phyloP scores from a whole-genome alignment of 1,284 basidiomycete species.

The Cryptococcus sp. region DNA sequence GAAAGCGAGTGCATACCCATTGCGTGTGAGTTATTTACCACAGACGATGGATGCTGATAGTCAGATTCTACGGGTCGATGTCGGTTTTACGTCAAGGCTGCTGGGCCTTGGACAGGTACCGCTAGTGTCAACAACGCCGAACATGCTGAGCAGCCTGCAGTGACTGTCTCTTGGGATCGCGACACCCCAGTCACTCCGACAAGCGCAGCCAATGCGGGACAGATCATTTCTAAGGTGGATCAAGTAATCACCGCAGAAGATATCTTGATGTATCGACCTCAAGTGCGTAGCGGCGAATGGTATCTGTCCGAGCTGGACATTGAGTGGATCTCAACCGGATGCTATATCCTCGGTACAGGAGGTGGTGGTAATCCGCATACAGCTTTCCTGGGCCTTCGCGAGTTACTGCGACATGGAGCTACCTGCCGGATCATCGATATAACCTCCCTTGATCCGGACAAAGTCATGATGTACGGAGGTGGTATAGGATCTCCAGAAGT shows the following conservation, averaged over 20 bases:
- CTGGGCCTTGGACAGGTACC: conserved; percentile 42
- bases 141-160: no score
- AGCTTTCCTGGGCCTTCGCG: conserved; percentile 27
- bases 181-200: conserved; percentile 4
- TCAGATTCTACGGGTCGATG: conserved; percentile 35
- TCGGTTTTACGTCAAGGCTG: conserved; percentile 49
- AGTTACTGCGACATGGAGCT: no score
- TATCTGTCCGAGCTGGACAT: conserved; percentile 40
- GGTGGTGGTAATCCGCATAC: conserved; percentile 40
- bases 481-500: conserved; percentile 60
- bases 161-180: no score
- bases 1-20: conserved; percentile 54
- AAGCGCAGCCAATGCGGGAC: no score
- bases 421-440: conserved; percentile 29
- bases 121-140: no score
- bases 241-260: conserved; percentile 46
- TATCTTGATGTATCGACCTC: no score
- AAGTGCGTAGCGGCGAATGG: conserved; percentile 39
- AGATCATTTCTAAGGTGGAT: conserved; percentile 33
- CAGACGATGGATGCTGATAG: no score
- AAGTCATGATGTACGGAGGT: conserved; percentile 40
- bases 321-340: conserved; percentile 42
- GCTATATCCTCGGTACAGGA: conserved; percentile 46
- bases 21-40: conserved; percentile 40
- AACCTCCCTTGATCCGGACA: conserved; percentile 12